Evolutionary conservation across 768 basidiomycete genomes (phyloP).

Genomic region (Hydnum rufescens): DNA sequence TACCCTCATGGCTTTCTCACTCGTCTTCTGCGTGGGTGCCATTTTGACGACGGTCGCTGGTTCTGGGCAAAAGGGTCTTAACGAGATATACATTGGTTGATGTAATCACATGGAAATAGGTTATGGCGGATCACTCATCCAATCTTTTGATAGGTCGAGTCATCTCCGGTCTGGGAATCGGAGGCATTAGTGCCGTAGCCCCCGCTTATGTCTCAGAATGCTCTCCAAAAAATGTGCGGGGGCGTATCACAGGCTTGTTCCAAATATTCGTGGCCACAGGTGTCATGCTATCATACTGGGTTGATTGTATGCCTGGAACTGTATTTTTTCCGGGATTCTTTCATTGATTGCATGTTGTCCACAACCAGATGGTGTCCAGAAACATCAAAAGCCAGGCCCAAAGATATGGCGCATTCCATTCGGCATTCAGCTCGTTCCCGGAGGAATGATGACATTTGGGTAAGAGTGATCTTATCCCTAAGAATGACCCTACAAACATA

Average conservation of each 20-base stretch:
- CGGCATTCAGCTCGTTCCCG: slow-evolving; percentile 19
- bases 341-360: background rate
- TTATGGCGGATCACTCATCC: background rate
- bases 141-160: slow-evolving; percentile 25
- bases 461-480: background rate
- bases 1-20: slow-evolving; percentile 39
- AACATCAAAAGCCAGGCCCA: slow-evolving; percentile 8
- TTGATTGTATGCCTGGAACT: slow-evolving; percentile 32
- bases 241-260: slow-evolving; percentile 68
- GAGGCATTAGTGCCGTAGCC: slow-evolving; percentile 61
- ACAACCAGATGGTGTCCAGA: slow-evolving; percentile 9
- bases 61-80: slow-evolving; percentile 31
- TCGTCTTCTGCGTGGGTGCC: slow-evolving; percentile 53
- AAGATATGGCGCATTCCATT: slow-evolving; percentile 14
- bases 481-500: too few relatives aligned
- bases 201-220: slow-evolving; percentile 80
- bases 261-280: slow-evolving; percentile 75
- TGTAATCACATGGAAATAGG: background rate
- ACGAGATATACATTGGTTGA: slow-evolving; percentile 50
- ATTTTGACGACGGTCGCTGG: slow-evolving; percentile 51
- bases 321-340: background rate
- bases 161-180: slow-evolving; percentile 61
- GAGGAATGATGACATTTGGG: slow-evolving; percentile 19
- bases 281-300: slow-evolving; percentile 70
- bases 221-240: slow-evolving; percentile 69